Conservation (phyloP, 108 stramenopile genomes). For the Schizochytrium sp. region DNA sequence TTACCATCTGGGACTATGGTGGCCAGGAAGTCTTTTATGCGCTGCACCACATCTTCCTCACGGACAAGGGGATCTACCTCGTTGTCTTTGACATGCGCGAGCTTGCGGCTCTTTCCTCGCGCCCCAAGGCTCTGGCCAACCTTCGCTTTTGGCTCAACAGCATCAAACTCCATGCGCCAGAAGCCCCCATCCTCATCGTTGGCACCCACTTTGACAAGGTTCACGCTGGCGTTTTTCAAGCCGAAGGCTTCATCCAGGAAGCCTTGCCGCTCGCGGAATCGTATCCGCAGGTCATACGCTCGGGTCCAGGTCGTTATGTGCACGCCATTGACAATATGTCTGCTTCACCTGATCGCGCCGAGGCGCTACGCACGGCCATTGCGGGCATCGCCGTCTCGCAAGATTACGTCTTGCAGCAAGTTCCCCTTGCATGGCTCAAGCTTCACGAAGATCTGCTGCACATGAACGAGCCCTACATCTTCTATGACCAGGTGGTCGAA, state of each 20-base stretch:
- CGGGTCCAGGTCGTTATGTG: not conserved
- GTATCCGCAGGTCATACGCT: not conserved
- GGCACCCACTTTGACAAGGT: not conserved
- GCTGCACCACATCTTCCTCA: not conserved
- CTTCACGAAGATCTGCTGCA: not conserved
- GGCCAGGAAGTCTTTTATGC: conserved; percentile 5
- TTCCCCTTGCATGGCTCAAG: conserved; percentile 5
- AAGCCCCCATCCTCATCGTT: not conserved
- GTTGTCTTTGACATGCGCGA: not conserved
- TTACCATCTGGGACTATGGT: not conserved
- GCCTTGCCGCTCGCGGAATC: not conserved
- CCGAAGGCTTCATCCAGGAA: not conserved
- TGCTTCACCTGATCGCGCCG: not conserved
- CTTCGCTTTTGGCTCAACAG: not conserved
- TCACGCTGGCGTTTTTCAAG: not conserved
- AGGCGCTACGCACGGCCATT: not conserved
- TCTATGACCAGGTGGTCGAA: not conserved
- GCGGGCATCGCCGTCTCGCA: not conserved
- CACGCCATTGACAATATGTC: not conserved
- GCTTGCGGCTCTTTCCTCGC: not conserved
- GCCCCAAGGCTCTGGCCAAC: not conserved
- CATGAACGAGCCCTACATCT: not conserved
- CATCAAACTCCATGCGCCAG: not conserved
- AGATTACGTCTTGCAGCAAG: not conserved
- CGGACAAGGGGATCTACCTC: not conserved